A percentile compares a stretch with the other conserved stretches of the same genome.
Evolutionary conservation across 495 filamentous ascomycete species (phyloP).

Genomic region (Friedmanniomyces simplex): DNA sequence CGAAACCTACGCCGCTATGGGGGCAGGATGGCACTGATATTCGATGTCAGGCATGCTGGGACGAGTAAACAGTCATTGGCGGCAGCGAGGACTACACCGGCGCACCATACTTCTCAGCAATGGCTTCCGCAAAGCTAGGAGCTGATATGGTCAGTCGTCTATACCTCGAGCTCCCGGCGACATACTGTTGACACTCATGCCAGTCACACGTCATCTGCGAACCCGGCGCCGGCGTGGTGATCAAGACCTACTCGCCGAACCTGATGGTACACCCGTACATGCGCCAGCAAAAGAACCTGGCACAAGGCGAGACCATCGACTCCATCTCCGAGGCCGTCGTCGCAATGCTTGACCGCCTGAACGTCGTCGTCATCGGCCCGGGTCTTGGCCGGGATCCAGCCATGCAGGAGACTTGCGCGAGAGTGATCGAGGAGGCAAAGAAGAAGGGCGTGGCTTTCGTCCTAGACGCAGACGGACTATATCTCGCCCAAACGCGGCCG

Average conservation of each 20-base stretch:
- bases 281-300: slow-evolving; percentile 52
- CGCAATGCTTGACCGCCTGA: slow-evolving; percentile 70
- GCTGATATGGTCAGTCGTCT: slow-evolving; percentile 27
- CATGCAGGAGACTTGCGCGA: slow-evolving; percentile 77
- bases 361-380: slow-evolving; percentile 89
- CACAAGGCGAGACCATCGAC: slow-evolving; percentile 35
- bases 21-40: slow-evolving; percentile 1
- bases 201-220: slow-evolving; percentile 97
- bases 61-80: slow-evolving; percentile 84
- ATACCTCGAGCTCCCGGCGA: not conserved
- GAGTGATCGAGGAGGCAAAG: slow-evolving; percentile 70
- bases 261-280: slow-evolving; percentile 97
- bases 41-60: slow-evolving; percentile 67
- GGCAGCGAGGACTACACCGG: slow-evolving; percentile 95
- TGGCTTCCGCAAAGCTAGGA: slow-evolving; percentile 79
- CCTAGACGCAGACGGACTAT: slow-evolving; percentile 83
- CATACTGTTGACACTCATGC: not conserved
- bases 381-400: slow-evolving; percentile 81
- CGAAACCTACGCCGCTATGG: not conserved
- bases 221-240: slow-evolving; percentile 67
- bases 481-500: slow-evolving; percentile 63
- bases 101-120: slow-evolving; percentile 94
- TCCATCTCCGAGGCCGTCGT: slow-evolving; percentile 61
- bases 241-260: slow-evolving; percentile 97
- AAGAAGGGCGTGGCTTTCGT: slow-evolving; percentile 68